These are phyloP conservation scores for Phaeotremella fagi DNA, from an alignment of 768 basidiomycete species.

Conservation along the genomic window DNA sequence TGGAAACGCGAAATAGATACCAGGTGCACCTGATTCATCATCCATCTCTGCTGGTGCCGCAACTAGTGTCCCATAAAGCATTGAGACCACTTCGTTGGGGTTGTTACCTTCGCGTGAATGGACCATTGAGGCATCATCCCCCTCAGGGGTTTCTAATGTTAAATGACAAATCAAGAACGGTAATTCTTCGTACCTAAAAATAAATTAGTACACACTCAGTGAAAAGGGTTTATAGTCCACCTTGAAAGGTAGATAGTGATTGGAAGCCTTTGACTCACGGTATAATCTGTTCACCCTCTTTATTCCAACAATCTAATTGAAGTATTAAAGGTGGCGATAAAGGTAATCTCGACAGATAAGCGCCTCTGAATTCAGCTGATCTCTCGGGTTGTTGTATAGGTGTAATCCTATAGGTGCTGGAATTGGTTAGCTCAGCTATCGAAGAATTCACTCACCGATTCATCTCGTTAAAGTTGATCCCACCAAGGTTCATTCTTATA, in stretches of 20 bases:
- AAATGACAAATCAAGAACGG: constrained; percentile 83
- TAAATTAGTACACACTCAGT: neutral
- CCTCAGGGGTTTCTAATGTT: constrained; percentile 68
- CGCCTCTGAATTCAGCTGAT: constrained; percentile 74
- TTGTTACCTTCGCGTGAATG: constrained; percentile 30
- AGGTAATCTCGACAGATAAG: constrained; percentile 70
- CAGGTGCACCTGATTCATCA: constrained; percentile 71
- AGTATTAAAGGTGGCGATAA: constrained; percentile 79
- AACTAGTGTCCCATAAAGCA: constrained; percentile 80
- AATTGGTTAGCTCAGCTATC: neutral
- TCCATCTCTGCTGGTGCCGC: constrained; percentile 73
- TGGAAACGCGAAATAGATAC: constrained; percentile 84
- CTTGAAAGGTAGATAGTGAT: neutral
- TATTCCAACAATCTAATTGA: constrained; percentile 69
- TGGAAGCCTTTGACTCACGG: constrained; percentile 58
- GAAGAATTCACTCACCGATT: constrained; percentile 22
- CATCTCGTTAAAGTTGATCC: constrained; percentile 28
- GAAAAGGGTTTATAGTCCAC: constrained; percentile 4
- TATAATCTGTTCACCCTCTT: constrained; percentile 63
- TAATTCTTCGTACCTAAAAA: constrained; percentile 67
- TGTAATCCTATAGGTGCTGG: constrained; percentile 65
- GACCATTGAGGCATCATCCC: constrained; percentile 47
- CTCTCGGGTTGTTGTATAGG: constrained; percentile 78
- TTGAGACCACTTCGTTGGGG: constrained; percentile 49
- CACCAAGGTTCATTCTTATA: constrained; percentile 32